Conservation (phyloP, 2,329 filamentous ascomycete genomes). For the Exophiala dermatitidis region DNA sequence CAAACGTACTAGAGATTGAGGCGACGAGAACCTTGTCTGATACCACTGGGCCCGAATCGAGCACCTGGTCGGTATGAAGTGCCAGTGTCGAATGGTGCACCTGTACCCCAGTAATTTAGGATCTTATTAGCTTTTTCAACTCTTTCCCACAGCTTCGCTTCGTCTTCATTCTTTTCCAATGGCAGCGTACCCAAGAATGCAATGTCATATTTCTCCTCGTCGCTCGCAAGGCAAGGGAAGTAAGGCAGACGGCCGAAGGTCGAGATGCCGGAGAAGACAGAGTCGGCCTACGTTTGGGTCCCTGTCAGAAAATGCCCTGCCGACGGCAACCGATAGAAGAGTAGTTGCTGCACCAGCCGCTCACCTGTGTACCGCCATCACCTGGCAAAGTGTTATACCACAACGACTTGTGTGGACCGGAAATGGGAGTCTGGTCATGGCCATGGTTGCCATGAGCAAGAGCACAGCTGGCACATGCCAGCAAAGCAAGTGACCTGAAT, state of each 20-base stretch:
- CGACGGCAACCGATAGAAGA: too few relatives aligned
- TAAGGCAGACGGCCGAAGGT: conserved; percentile 78
- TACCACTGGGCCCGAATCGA: conserved; percentile 75
- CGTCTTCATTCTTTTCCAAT: not conserved
- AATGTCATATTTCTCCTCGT: conserved; percentile 69
- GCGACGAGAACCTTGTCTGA: conserved; percentile 76
- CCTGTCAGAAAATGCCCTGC: too few relatives aligned
- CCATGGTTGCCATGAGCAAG: conserved; percentile 54
- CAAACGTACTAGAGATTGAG: conserved; percentile 74
- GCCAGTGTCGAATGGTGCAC: conserved; percentile 77
- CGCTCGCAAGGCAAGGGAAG: conserved; percentile 64
- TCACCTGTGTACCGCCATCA: conserved; percentile 73
- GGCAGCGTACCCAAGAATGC: conserved; percentile 64
- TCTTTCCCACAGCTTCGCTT: not conserved
- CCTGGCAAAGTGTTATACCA: conserved; percentile 82
- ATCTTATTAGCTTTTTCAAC: not conserved
- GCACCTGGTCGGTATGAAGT: conserved; percentile 80
- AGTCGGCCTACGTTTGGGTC: conserved; percentile 58
- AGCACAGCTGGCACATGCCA: conserved; percentile 44
- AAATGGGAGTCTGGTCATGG: conserved; percentile 52
- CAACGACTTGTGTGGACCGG: conserved; percentile 64
- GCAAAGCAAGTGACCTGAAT: conserved; percentile 19
- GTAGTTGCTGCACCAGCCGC: conserved; percentile 21
- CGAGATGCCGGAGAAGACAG: conserved; percentile 79
- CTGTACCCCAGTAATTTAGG: conserved; percentile 36